phyloP scores from a whole-genome alignment of 2,329 filamentous ascomycete species.

The Cylindrodendrum hubeiense region DNA sequence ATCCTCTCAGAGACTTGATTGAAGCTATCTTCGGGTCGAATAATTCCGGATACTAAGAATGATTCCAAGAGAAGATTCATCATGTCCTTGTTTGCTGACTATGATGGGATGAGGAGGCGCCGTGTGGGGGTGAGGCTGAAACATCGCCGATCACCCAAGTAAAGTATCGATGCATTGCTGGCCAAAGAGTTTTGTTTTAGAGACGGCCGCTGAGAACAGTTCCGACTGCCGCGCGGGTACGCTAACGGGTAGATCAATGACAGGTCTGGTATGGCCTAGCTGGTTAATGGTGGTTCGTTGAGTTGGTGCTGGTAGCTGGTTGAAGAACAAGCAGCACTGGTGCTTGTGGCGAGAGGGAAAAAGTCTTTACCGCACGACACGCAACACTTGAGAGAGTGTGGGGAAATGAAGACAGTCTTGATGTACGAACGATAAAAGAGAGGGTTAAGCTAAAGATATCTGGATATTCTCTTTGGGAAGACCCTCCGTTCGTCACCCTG shows the following conservation, averaged over 20 bases:
- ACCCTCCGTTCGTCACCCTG: slow-evolving; percentile 9
- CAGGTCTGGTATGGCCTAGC: not conserved
- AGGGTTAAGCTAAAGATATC: too few species aligned
- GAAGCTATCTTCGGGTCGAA: not conserved
- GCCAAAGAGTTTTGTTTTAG: not conserved
- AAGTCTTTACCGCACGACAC: not conserved
- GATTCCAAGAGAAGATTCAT: not conserved
- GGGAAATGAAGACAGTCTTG: not conserved
- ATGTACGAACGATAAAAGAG: not conserved
- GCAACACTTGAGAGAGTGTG: not conserved
- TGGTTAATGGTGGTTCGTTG: not conserved
- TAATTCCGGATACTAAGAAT: not conserved
- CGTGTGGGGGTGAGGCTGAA: slow-evolving; percentile 3
- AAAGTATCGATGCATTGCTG: not conserved
- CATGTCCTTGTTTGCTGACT: not conserved
- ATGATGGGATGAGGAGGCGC: not conserved
- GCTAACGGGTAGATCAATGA: too few species aligned
- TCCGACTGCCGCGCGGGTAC: slow-evolving; percentile 15
- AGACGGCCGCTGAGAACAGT: slow-evolving; percentile 1
- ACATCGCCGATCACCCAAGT: not conserved
- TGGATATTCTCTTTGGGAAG: not conserved
- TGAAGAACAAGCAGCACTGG: too few species aligned
- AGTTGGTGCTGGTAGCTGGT: too few species aligned
- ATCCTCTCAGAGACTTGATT: not conserved
- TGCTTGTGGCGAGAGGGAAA: not conserved